Evolutionary conservation across 192 early-diverging fungal genomes (phyloP).

Genomic region (Coemansia brasiliensis): DNA sequence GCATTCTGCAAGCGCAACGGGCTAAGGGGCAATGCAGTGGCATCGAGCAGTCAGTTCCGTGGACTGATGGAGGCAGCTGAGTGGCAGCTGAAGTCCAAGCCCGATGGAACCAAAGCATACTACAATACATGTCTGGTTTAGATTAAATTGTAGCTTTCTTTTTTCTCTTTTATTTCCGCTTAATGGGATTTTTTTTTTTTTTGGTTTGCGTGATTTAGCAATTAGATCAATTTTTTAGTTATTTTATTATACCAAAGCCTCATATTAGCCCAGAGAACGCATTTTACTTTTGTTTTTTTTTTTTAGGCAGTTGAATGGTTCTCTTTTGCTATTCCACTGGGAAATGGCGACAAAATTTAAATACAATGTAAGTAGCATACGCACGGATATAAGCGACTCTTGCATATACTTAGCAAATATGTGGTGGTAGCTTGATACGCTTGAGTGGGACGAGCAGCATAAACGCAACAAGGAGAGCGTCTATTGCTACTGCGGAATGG

Average conservation of each 20-base stretch:
- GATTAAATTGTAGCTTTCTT: neutral
- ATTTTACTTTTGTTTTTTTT: neutral
- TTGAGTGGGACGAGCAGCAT: conserved; percentile 59
- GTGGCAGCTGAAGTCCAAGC: conserved; percentile 55
- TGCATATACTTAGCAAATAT: too few relatives aligned
- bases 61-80: conserved; percentile 49
- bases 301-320: too few relatives aligned
- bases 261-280: too few relatives aligned
- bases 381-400: too few relatives aligned
- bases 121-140: conserved; percentile 51
- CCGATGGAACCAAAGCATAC: conserved; percentile 39
- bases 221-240: neutral
- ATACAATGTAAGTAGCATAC: conserved; percentile 34
- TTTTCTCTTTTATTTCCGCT: neutral
- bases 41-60: conserved; percentile 48
- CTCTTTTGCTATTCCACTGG: neutral
- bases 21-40: conserved; percentile 39
- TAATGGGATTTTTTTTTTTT: neutral
- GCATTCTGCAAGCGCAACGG: conserved; percentile 55
- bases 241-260: neutral
- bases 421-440: conserved; percentile 37
- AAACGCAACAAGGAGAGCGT: conserved; percentile 61
- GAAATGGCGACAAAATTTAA: conserved; percentile 47
- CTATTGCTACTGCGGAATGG: conserved; percentile 83
- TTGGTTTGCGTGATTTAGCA: neutral